Evolutionary conservation across 202 grass and related monocot genomes (phyloP).

Genomic region (Schoenoplectus tabernaemontani): DNA sequence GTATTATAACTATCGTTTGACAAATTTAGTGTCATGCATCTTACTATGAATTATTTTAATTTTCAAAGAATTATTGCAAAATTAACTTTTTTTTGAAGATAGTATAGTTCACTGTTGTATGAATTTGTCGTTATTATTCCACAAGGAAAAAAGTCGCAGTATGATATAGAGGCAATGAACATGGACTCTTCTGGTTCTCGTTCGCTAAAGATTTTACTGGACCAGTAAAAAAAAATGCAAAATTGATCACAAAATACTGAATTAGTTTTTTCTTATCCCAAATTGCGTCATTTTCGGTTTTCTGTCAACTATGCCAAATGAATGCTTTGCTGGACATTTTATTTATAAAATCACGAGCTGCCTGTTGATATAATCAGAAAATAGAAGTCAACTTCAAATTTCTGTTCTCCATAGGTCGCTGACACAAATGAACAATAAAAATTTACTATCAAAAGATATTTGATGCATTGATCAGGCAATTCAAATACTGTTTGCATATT

Average conservation of each 20-base stretch:
- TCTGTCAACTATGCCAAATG: not conserved
- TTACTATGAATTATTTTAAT: not conserved
- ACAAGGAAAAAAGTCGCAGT: not conserved
- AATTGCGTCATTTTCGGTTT: not conserved
- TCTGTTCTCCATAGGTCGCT: not conserved
- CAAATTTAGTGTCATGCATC: not conserved
- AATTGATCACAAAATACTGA: not conserved
- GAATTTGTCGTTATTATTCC: not conserved
- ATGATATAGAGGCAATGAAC: not conserved
- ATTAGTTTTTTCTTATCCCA: not conserved
- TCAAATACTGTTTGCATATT: not conserved
- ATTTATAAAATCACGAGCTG: not conserved
- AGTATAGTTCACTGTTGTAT: not conserved
- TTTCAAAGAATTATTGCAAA: not conserved
- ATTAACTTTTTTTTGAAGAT: not conserved
- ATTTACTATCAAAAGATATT: not conserved
- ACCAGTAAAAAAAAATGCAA: no score
- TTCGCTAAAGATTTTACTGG: not conserved
- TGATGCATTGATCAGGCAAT: not conserved
- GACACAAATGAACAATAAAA: not conserved
- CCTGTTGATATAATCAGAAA: not conserved
- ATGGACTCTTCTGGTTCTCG: not conserved
- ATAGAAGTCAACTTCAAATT: not conserved
- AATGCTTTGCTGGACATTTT: not conserved
- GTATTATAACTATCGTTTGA: not conserved